Evolutionary conservation across 1,139 yeast species (phyloP).

Genomic region (Lodderomyces parapsilosis): DNA sequence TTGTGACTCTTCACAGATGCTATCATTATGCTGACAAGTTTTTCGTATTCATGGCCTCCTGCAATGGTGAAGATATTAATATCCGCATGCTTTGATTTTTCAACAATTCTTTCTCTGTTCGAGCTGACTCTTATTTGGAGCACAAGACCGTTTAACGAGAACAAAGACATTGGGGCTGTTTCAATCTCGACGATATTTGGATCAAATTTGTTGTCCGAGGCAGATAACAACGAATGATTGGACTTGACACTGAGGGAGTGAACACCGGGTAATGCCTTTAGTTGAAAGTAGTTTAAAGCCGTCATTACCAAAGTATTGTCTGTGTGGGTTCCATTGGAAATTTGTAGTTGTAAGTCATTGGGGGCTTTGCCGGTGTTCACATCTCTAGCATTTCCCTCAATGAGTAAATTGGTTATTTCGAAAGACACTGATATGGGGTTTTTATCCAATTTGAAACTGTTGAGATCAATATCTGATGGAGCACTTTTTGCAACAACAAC

Average conservation of each 20-base stretch:
- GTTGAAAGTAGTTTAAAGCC: conserved; percentile 72
- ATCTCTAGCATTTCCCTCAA: conserved; percentile 73
- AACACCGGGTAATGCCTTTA: conserved; percentile 66
- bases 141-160: conserved; percentile 45
- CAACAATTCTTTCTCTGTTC: not conserved
- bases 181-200: conserved; percentile 22
- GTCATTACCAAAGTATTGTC: conserved; percentile 69
- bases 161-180: conserved; percentile 24
- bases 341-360: conserved; percentile 41
- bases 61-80: conserved; percentile 84
- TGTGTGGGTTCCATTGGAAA: conserved; percentile 18
- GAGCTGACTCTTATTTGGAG: conserved; percentile 43
- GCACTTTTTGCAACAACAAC: conserved; percentile 47
- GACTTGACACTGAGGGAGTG: conserved; percentile 48
- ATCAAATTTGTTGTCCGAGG: conserved; percentile 27
- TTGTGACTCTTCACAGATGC: conserved; percentile 69
- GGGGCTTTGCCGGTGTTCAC: conserved; percentile 38
- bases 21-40: conserved; percentile 73
- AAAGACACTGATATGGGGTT: conserved; percentile 17
- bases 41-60: conserved; percentile 75
- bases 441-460: conserved; percentile 49
- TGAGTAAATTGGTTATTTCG: conserved; percentile 46
- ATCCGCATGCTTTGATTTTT: conserved; percentile 43
- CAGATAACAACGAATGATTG: conserved; percentile 42
- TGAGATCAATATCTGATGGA: conserved; percentile 50